phyloP scores from a whole-genome alignment of 768 basidiomycete genomes.

The Auricularia heimuer region DNA sequence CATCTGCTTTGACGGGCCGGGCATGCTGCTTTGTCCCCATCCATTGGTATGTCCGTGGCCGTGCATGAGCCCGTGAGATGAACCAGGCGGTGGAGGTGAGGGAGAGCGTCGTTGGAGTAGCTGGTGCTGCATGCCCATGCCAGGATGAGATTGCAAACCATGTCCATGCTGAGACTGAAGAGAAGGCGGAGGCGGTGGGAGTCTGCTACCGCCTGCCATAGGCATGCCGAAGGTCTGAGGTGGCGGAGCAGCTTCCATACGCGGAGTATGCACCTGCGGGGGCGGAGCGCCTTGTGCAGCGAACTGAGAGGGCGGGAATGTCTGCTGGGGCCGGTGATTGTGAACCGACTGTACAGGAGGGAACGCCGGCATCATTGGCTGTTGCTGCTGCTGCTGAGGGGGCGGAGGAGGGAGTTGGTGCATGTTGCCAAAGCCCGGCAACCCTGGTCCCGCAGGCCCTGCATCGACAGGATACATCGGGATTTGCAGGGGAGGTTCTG shows the following conservation, averaged over 20 bases:
- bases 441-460: not conserved
- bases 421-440: not conserved
- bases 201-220: not conserved
- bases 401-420: conserved; percentile 9
- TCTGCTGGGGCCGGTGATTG: conserved; percentile 6
- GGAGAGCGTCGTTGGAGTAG: not conserved
- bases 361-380: conserved; percentile 1
- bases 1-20: not conserved
- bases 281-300: not conserved
- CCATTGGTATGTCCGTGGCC: not conserved
- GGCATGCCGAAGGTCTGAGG: not conserved
- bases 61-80: not conserved
- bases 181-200: not conserved
- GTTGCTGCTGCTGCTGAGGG: conserved; percentile 4
- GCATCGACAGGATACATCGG: not conserved
- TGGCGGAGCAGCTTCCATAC: not conserved
- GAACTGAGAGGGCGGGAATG: not conserved
- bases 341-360: not conserved
- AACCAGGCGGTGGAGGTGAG: not conserved
- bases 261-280: not conserved
- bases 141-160: not conserved
- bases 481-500: not conserved
- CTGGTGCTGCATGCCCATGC: not conserved
- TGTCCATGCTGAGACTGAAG: not conserved
- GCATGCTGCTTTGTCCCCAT: not conserved